Base-by-base conservation (phyloP, 345 rosid species). In the Trapa bicornis region DNA sequence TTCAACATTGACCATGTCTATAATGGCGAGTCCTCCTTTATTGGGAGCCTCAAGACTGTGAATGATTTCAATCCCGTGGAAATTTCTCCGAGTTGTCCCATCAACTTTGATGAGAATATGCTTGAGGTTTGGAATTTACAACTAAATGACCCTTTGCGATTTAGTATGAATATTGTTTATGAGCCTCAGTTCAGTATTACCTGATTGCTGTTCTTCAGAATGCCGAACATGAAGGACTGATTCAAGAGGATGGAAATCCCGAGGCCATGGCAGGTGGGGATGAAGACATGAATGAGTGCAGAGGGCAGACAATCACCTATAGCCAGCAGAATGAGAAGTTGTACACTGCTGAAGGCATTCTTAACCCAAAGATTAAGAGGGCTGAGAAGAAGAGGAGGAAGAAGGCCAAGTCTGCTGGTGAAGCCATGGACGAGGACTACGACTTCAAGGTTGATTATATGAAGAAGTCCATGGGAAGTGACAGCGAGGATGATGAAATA, bases 351-450 rank as follows among this genome's bases (percentile, higher is more conserved):
- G 89, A 89, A 67, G 88, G 87, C 38, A 94, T 91, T 17, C 82
- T 91, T 17, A 91, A 94, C 69, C 76, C 91, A 4, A 94, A 83
- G 73, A 66, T 70, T 67, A 85, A 80, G 75, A 84, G 76, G 73
- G 97, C 97, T 0, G 96, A 94, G 74, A 87, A 82, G 84, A 91
- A 89, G 79, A 78, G 70, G 76, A 87, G 86, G 88, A 89, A 86
- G 76, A 87, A 86, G 35, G 84, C 67, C 35, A 65, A 65, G 67
- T 65, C 50, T 7, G 42, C 67, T 1, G 36, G 52, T 71, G 92
- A 85, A 36, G 80, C 66, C 6, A 86, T 85, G 87, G 80, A 77
- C 11, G 96, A 81, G 0, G 87, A 77, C 65, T 89, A 89, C 72
- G 87, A 93, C 82, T 90, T 93, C 75, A 87, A 86, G 75, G 84